Percentiles rank a stretch among this genome's conserved stretches.
These are phyloP conservation scores for Immersiella caudata DNA, from an alignment of 495 filamentous ascomycete species.

Conservation along the genomic window DNA sequence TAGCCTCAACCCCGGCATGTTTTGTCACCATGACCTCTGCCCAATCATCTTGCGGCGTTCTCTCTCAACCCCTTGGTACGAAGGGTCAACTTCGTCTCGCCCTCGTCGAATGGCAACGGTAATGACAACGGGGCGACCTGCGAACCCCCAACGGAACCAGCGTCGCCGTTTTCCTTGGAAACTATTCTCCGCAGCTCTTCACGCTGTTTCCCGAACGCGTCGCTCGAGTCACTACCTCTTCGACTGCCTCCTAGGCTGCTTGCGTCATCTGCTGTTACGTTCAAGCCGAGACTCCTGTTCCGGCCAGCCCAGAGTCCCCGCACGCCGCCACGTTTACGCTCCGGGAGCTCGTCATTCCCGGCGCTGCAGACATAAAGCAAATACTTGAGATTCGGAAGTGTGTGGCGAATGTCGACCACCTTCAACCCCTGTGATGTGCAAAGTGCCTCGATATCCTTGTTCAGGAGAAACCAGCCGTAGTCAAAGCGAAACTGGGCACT, in stretches of 20 bases:
- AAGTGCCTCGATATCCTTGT: constrained; percentile 89
- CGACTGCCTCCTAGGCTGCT: constrained; percentile 47
- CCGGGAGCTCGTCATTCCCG: constrained; percentile 74
- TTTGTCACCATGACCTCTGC: background rate
- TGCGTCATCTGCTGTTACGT: constrained; percentile 34
- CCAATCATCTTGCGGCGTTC: constrained; percentile 39
- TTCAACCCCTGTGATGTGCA: constrained; percentile 72
- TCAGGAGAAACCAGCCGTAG: constrained; percentile 91
- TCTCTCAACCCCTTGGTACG: constrained; percentile 53
- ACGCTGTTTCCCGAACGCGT: constrained; percentile 35
- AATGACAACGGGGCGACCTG: constrained; percentile 15
- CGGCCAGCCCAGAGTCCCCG: constrained; percentile 60
- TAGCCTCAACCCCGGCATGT: background rate
- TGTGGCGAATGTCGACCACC: constrained; percentile 85
- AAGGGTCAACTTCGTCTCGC: constrained; percentile 42
- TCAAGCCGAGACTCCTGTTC: constrained; percentile 32
- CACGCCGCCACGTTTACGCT: constrained; percentile 75
- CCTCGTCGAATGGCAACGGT: constrained; percentile 45
- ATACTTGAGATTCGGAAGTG: constrained; percentile 90
- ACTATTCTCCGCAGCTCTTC: constrained; percentile 45
- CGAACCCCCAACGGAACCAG: background rate
- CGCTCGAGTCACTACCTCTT: constrained; percentile 53
- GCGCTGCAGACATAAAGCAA: constrained; percentile 84
- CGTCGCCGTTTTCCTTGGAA: constrained; percentile 22
- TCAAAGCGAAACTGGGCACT: constrained; percentile 85